Percentiles rank a stretch among this genome's conserved stretches.
Evolutionary conservation across 352 stramenopile genomes (phyloP).

Genomic region (Pythium insidiosum): DNA sequence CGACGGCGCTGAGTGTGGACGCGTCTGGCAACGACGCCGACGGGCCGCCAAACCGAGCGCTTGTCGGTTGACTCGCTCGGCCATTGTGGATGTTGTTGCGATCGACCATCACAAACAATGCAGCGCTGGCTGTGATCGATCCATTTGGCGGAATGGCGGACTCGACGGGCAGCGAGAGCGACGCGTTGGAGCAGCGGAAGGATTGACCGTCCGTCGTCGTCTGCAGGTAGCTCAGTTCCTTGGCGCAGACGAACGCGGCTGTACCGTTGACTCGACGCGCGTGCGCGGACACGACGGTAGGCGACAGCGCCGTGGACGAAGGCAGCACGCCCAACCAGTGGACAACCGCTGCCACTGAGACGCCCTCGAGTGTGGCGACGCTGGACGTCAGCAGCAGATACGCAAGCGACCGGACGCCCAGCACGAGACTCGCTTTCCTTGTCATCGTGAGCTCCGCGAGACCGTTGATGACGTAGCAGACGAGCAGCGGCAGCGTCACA

Average conservation of each 20-base stretch:
- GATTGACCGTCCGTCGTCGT: constrained; percentile 10
- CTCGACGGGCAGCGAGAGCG: constrained; percentile 27
- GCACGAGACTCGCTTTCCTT: constrained; percentile 19
- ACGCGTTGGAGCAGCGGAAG: constrained; percentile 39
- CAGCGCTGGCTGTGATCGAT: constrained; percentile 5
- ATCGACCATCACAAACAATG: too few species aligned
- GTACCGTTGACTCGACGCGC: constrained; percentile 14
- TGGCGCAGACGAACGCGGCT: constrained; percentile 28
- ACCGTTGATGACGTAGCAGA: constrained; percentile 38
- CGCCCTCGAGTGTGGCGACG: constrained; percentile 1
- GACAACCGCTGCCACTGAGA: too few species aligned
- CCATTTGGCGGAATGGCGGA: constrained; percentile 2
- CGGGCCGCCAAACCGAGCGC: too few species aligned
- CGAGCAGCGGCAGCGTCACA: constrained; percentile 26
- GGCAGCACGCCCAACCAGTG: too few species aligned
- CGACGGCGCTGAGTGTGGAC: too few species aligned
- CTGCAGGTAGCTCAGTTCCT: constrained; percentile 28
- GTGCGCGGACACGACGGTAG: too few species aligned
- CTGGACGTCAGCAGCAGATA: constrained; percentile 18
- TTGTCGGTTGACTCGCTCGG: too few species aligned
- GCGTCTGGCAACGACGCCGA: too few species aligned
- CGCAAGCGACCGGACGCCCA: constrained; percentile 26
- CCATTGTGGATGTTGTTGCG: too few species aligned
- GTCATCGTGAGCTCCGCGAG: constrained; percentile 35
- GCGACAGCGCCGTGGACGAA: too few species aligned